Evolutionary conservation across 305 asterid genomes (phyloP).

Genomic region (Fraxinus sp.): DNA sequence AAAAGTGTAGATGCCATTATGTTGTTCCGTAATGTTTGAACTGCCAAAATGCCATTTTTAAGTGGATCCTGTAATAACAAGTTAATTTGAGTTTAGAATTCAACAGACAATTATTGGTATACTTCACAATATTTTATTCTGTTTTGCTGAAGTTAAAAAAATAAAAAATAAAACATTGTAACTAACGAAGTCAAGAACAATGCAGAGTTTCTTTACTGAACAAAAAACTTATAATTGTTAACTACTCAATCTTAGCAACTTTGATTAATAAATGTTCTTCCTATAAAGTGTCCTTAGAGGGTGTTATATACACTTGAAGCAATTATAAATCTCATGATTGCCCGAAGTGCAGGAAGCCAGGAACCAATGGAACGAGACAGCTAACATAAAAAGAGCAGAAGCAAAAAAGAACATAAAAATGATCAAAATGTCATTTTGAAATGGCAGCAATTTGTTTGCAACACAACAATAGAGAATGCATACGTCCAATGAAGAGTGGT

Average conservation of each 20-base stretch:
- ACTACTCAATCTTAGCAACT: background rate
- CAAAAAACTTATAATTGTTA: background rate
- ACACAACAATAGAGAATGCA: background rate
- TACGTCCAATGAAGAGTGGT: background rate
- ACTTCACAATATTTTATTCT: background rate
- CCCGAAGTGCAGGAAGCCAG: background rate
- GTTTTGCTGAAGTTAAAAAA: too few relatives aligned
- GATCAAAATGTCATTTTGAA: background rate
- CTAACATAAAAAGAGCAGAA: background rate
- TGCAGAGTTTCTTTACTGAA: background rate
- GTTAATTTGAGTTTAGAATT: conserved; percentile 4
- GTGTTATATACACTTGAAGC: background rate
- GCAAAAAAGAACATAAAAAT: background rate
- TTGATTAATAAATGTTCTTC: background rate
- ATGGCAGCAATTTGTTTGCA: background rate
- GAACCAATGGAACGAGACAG: background rate
- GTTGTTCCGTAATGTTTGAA: conserved; percentile 81
- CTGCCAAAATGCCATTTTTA: conserved; percentile 71
- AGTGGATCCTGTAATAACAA: conserved; percentile 62
- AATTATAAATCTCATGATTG: background rate
- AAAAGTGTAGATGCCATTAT: conserved; percentile 90
- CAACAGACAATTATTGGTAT: background rate
- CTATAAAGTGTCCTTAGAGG: background rate
- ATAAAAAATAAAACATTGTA: background rate
- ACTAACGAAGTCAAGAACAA: background rate